Conservation (phyloP, 140 eudicot genomes). For the Anethum foeniculum region DNA sequence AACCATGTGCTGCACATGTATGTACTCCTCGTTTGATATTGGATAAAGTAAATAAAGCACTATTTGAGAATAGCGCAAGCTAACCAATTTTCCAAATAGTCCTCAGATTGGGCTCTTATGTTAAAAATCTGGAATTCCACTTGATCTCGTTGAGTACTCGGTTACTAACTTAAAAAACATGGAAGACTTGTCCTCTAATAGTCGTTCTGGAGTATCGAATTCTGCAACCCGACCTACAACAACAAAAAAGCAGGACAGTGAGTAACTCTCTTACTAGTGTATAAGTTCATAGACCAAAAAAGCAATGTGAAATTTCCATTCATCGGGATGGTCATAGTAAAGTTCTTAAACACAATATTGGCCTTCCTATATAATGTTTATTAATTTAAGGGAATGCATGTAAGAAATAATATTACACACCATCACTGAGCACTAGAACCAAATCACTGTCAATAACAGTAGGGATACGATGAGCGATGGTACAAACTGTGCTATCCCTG, state of each 20-base stretch:
- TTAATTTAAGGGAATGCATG: neutral
- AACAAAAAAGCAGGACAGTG: slow-evolving; percentile 9
- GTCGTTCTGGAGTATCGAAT: slow-evolving; percentile 66
- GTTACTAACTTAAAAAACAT: slow-evolving; percentile 74
- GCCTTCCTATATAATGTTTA: neutral
- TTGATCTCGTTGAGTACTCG: slow-evolving; percentile 82
- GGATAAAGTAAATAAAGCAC: slow-evolving; percentile 16
- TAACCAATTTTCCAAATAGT: neutral
- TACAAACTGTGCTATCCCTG: slow-evolving; percentile 72
- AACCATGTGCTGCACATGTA: slow-evolving; percentile 10
- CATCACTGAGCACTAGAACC: slow-evolving; percentile 91
- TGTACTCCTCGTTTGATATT: slow-evolving; percentile 22
- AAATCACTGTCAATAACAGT: slow-evolving; percentile 87
- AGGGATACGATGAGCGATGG: slow-evolving; percentile 94
- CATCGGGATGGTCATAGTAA: neutral
- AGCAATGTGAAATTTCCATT: neutral
- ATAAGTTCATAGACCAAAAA: too few species aligned
- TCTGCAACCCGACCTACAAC: slow-evolving; percentile 84
- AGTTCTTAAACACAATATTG: neutral
- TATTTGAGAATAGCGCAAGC: neutral
- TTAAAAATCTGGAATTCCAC: slow-evolving; percentile 49
- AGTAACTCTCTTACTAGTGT: neutral
- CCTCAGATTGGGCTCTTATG: neutral
- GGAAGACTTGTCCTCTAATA: slow-evolving; percentile 70
- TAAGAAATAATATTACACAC: slow-evolving; percentile 26